Conservation (phyloP, 2,329 filamentous ascomycete genomes). For the Drechslera avenae region DNA sequence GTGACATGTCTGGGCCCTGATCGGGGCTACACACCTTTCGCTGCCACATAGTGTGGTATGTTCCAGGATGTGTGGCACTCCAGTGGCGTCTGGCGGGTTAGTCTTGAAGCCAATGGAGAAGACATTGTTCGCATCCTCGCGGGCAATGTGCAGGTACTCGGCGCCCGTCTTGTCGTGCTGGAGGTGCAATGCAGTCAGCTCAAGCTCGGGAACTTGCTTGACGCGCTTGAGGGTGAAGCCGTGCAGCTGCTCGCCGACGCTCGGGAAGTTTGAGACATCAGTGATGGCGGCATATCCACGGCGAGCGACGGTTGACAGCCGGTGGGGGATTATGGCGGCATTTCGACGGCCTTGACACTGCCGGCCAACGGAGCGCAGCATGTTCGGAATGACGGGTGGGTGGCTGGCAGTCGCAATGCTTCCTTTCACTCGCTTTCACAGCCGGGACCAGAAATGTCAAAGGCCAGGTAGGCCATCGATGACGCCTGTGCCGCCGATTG, state of each 20-base stretch:
- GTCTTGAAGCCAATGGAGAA: conserved; percentile 99
- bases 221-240: conserved; percentile 89
- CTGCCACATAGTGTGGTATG: conserved; percentile 97
- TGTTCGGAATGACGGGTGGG: conserved; percentile 18
- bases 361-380: conserved; percentile 47
- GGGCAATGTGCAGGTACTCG: conserved; percentile 91
- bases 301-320: conserved; percentile 16
- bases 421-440: not conserved
- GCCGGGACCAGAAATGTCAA: conserved; percentile 20
- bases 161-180: conserved; percentile 95
- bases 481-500: conserved; percentile 29
- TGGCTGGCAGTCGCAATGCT: conserved; percentile 3
- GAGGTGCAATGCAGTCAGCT: conserved; percentile 87
- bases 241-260: conserved; percentile 82
- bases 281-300: conserved; percentile 68
- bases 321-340: conserved; percentile 13
- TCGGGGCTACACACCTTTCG: conserved; percentile 67
- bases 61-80: conserved; percentile 94
- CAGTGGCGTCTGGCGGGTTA: conserved; percentile 94
- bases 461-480: conserved; percentile 13
- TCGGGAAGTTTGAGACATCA: conserved; percentile 75
- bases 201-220: conserved; percentile 92
- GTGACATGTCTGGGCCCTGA: not conserved
- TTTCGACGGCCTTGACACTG: conserved; percentile 31
- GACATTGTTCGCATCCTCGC: conserved; percentile 98